Conservation (phyloP, 1,284 basidiomycete species). For the Heterobasidion occidentale region DNA sequence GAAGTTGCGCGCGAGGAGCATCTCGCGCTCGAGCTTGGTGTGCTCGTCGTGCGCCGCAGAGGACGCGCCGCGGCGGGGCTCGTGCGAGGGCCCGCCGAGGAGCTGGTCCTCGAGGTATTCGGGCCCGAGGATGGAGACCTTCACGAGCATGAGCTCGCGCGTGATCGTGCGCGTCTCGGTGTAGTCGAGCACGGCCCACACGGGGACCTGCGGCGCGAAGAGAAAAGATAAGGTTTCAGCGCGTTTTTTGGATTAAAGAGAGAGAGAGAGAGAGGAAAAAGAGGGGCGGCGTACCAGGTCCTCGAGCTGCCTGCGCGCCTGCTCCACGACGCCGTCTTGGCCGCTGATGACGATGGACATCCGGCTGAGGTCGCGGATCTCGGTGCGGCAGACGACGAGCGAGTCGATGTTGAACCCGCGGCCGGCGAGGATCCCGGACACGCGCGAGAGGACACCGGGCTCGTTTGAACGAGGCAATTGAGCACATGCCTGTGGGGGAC, state of each 20-base stretch:
- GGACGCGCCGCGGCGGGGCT: slow-evolving; percentile 37
- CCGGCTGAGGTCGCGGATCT: slow-evolving; percentile 93
- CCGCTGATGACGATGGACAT: slow-evolving; percentile 98
- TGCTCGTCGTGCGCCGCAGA: slow-evolving; percentile 19
- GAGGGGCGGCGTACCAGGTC: slow-evolving; percentile 63
- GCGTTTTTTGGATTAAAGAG: neutral
- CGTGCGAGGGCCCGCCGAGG: slow-evolving; percentile 74
- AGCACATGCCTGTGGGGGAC: slow-evolving; percentile 70
- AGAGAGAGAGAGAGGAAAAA: neutral
- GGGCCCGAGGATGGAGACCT: slow-evolving; percentile 89
- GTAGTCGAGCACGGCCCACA: slow-evolving; percentile 97
- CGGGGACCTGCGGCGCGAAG: slow-evolving; percentile 64
- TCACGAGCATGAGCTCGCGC: slow-evolving; percentile 23
- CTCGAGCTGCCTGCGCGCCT: slow-evolving; percentile 89
- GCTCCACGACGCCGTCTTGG: slow-evolving; percentile 97
- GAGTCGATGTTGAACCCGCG: slow-evolving; percentile 99
- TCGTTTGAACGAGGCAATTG: slow-evolving; percentile 99
- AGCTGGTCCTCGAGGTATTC: slow-evolving; percentile 94
- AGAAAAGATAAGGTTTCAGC: neutral
- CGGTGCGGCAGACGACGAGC: slow-evolving; percentile 96
- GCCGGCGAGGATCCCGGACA: slow-evolving; percentile 95
- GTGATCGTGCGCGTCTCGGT: slow-evolving; percentile 71
- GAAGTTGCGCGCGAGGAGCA: slow-evolving; percentile 66
- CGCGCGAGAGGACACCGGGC: slow-evolving; percentile 95
- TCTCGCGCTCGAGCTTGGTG: slow-evolving; percentile 61